A percentile compares a stretch with the other conserved stretches of the same genome.
phyloP scores from a whole-genome alignment of 768 basidiomycete genomes.

The Lactarius sp. region DNA sequence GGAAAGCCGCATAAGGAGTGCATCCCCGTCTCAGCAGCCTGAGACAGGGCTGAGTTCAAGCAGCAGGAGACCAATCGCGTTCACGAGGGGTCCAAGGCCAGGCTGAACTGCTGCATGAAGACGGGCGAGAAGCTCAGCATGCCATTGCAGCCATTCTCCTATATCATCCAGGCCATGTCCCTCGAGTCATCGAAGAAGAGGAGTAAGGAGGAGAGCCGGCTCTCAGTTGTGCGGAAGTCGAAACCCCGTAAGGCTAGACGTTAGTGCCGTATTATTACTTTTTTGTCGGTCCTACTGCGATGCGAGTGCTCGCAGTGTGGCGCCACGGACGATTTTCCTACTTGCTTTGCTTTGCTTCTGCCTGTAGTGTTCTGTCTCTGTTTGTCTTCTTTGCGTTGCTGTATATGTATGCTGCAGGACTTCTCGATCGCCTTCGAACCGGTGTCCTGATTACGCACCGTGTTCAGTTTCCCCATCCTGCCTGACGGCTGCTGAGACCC shows the following conservation, averaged over 20 bases:
- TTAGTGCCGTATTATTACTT: background rate
- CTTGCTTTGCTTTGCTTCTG: background rate
- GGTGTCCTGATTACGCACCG: constrained; percentile 1
- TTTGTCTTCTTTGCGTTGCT: background rate
- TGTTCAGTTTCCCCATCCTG: background rate
- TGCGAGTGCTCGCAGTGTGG: background rate
- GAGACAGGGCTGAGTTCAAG: background rate
- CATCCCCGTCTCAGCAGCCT: background rate
- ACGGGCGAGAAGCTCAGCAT: background rate
- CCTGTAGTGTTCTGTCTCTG: background rate
- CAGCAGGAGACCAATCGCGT: background rate
- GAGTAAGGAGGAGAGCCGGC: background rate
- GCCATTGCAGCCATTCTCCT: background rate
- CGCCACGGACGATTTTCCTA: background rate
- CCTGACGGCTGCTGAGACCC: background rate
- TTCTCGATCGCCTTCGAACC: background rate
- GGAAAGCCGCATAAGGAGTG: background rate
- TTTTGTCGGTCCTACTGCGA: background rate
- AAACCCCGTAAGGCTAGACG: background rate
- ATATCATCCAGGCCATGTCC: background rate
- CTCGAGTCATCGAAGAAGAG: background rate
- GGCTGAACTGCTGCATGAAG: background rate
- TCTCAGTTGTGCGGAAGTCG: background rate
- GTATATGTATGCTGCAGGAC: background rate
- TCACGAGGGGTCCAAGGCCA: background rate